Evolutionary conservation across 371 early-diverging fungal species (phyloP).

Genomic region (Umbelopsis sp.): DNA sequence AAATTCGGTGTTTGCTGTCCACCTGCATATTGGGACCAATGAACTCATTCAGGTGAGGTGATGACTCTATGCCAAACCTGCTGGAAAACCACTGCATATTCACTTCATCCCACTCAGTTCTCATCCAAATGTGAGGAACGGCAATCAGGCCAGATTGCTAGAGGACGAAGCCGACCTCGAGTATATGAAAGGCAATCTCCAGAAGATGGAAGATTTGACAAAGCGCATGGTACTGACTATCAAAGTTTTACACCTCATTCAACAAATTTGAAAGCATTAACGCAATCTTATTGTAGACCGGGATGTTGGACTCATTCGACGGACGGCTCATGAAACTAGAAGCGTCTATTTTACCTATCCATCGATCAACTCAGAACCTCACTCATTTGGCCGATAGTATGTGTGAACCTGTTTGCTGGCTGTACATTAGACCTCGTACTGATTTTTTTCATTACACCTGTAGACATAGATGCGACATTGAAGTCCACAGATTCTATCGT

Average conservation of each 20-base stretch:
- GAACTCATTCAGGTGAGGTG: neutral
- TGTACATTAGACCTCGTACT: neutral
- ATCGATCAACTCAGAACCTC: slow-evolving; percentile 82
- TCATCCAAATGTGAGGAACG: slow-evolving; percentile 26
- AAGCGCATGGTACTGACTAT: slow-evolving; percentile 30
- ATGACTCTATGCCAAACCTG: too few relatives aligned
- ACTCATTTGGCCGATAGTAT: slow-evolving; percentile 79
- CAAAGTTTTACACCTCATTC: neutral
- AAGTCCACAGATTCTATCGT: slow-evolving; percentile 74
- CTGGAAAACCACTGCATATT: too few relatives aligned
- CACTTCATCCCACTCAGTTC: neutral
- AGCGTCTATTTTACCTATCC: slow-evolving; percentile 83
- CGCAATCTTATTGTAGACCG: slow-evolving; percentile 37
- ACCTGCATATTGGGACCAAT: neutral
- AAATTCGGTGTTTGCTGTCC: too few relatives aligned
- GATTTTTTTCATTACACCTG: neutral
- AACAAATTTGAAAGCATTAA: neutral
- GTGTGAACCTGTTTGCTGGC: neutral
- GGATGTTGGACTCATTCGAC: slow-evolving; percentile 83
- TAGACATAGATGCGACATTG: slow-evolving; percentile 77
- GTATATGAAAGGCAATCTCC: slow-evolving; percentile 29
- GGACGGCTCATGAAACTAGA: slow-evolving; percentile 80
- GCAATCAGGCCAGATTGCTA: slow-evolving; percentile 33
- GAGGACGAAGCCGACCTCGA: slow-evolving; percentile 40
- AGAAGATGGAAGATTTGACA: slow-evolving; percentile 36